phyloP scores from a whole-genome alignment of 2,329 filamentous ascomycete genomes.

The Polychaeton citri region DNA sequence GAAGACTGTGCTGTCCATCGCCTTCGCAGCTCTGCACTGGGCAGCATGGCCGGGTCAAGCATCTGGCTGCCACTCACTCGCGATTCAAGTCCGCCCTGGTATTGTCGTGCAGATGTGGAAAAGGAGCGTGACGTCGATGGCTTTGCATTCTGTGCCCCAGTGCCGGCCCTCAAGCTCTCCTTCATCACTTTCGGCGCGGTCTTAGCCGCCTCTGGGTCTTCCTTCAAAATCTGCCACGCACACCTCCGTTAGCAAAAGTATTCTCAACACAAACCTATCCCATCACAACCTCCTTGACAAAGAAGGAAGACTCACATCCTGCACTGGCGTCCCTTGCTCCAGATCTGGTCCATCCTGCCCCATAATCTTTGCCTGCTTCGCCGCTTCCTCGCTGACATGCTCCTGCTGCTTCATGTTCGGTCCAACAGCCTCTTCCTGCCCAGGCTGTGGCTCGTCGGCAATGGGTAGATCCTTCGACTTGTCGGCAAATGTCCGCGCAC shows the following conservation, averaged over 20 bases:
- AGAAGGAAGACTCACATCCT: slow-evolving; percentile 39
- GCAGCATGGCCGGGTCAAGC: slow-evolving; percentile 16
- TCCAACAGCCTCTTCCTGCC: slow-evolving; percentile 22
- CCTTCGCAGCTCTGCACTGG: slow-evolving; percentile 13
- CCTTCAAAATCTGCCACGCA: slow-evolving; percentile 47
- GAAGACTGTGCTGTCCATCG: slow-evolving; percentile 8
- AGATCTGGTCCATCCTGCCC: slow-evolving; percentile 47
- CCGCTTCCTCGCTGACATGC: slow-evolving; percentile 53
- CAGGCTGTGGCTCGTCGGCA: slow-evolving; percentile 5
- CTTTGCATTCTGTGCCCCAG: slow-evolving; percentile 14
- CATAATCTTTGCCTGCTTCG: slow-evolving; percentile 44
- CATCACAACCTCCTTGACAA: background rate
- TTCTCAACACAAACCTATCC: background rate
- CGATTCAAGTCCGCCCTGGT: slow-evolving; percentile 8
- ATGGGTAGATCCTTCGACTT: slow-evolving; percentile 17
- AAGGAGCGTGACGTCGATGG: slow-evolving; percentile 36
- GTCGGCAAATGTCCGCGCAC: slow-evolving; percentile 7
- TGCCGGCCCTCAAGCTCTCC: slow-evolving; percentile 37
- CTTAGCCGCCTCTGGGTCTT: slow-evolving; percentile 47
- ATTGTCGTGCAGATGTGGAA: slow-evolving; percentile 39
- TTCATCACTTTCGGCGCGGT: slow-evolving; percentile 56
- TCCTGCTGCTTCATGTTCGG: slow-evolving; percentile 42
- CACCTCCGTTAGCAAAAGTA: background rate
- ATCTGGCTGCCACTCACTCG: background rate
- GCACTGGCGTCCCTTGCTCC: slow-evolving; percentile 51